Percentiles rank a stretch among this genome's conserved stretches.
Evolutionary conservation across 2,329 filamentous ascomycete genomes (phyloP).

Genomic region (Diaporthe sp.): DNA sequence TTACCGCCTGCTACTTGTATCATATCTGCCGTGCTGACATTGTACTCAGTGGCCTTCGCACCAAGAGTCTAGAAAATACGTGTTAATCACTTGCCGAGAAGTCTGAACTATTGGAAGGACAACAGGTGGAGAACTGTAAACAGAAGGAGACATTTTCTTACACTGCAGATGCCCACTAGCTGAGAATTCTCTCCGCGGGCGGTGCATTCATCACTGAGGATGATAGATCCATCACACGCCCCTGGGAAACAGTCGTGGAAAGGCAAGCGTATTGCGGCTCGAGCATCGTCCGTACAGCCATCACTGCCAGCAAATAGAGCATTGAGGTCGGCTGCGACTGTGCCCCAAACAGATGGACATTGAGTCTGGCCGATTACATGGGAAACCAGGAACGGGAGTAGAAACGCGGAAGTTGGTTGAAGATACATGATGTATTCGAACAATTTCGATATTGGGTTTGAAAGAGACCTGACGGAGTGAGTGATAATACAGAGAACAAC

Average conservation of each 20-base stretch:
- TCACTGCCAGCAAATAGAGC: background rate
- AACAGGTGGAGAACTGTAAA: background rate
- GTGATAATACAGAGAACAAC: background rate
- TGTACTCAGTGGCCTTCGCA: constrained; percentile 39
- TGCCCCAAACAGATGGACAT: constrained; percentile 23
- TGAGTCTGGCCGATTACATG: background rate
- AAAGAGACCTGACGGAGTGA: background rate
- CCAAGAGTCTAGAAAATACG: constrained; percentile 32
- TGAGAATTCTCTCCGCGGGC: constrained; percentile 42
- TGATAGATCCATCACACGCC: constrained; percentile 43
- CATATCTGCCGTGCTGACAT: constrained; percentile 42
- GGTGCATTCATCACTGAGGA: constrained; percentile 42
- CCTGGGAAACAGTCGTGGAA: constrained; percentile 46
- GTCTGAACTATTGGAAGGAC: background rate
- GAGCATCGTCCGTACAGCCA: constrained; percentile 41
- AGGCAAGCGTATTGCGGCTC: constrained; percentile 41
- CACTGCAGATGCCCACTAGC: constrained; percentile 39
- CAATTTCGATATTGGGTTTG: too few relatives aligned
- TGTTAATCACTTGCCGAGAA: background rate
- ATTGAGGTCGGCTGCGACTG: constrained; percentile 18
- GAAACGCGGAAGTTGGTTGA: background rate
- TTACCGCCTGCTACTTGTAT: constrained; percentile 45
- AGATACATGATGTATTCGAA: background rate
- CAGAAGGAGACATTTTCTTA: background rate
- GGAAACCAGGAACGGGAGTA: background rate